Evolutionary conservation across 805 yeast genomes (phyloP).

Genomic region (Novakomyces olei): DNA sequence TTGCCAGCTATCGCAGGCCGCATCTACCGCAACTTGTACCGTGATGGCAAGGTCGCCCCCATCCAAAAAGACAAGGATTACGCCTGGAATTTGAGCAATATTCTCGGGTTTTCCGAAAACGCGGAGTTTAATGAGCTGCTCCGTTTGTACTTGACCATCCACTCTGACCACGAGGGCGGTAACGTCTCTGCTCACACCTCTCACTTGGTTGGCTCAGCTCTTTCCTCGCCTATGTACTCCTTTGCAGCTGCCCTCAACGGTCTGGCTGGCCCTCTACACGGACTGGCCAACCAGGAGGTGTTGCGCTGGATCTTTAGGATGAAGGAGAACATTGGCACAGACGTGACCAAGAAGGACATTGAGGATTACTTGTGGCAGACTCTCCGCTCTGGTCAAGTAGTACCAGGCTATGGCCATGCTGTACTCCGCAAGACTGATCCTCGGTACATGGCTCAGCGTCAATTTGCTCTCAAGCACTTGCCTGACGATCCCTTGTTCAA

Average conservation of each 20-base stretch:
- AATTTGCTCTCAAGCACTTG: slow-evolving; percentile 31
- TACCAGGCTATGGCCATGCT: slow-evolving; percentile 81
- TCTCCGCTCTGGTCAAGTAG: slow-evolving; percentile 50
- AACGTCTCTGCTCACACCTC: slow-evolving; percentile 67
- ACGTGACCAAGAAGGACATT: slow-evolving; percentile 27
- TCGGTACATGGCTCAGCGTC: slow-evolving; percentile 50
- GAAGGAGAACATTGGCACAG: slow-evolving; percentile 19
- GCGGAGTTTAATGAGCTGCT: slow-evolving; percentile 39
- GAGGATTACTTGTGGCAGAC: slow-evolving; percentile 49
- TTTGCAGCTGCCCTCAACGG: slow-evolving; percentile 65
- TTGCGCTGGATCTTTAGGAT: slow-evolving; percentile 48
- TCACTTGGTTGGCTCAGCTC: slow-evolving; percentile 62
- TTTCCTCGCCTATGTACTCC: slow-evolving; percentile 53
- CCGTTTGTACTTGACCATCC: slow-evolving; percentile 51
- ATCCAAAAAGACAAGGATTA: slow-evolving; percentile 29
- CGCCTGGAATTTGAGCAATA: slow-evolving; percentile 42
- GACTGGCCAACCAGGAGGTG: slow-evolving; percentile 70
- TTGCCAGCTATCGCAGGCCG: slow-evolving; percentile 61
- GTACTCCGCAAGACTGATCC: slow-evolving; percentile 70
- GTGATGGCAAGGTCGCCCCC: slow-evolving; percentile 45
- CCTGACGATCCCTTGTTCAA: slow-evolving; percentile 38
- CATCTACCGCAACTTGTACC: slow-evolving; percentile 66
- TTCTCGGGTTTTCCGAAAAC: slow-evolving; percentile 34
- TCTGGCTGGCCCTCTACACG: slow-evolving; percentile 71
- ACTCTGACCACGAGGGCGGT: slow-evolving; percentile 71